These are phyloP conservation scores for Whalleya microplaca DNA, from an alignment of 2,329 filamentous ascomycete species.

Conservation along the genomic window DNA sequence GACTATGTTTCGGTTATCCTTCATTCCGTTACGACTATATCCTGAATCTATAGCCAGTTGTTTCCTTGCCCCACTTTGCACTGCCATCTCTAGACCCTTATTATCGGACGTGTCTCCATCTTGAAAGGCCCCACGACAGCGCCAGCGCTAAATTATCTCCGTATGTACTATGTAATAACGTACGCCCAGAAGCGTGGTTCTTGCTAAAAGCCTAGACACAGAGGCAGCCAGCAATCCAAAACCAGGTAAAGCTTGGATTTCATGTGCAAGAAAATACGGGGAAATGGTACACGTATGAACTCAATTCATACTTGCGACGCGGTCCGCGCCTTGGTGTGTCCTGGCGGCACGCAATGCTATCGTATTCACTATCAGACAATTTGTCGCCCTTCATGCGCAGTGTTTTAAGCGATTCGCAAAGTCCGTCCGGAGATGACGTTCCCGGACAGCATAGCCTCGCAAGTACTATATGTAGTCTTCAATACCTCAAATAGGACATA, in stretches of 20 bases:
- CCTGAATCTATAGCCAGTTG: too few species aligned
- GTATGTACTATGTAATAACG: too few species aligned
- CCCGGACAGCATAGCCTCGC: neutral
- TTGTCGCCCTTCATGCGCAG: neutral
- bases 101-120: too few species aligned
- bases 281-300: constrained; percentile 6
- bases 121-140: neutral
- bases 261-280: constrained; percentile 24
- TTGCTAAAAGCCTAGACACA: neutral
- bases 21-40: too few species aligned
- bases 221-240: constrained; percentile 7
- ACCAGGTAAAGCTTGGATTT: constrained; percentile 2
- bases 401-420: neutral
- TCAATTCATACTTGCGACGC: constrained; percentile 6
- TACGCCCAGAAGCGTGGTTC: constrained; percentile 12
- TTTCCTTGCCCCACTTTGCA: neutral
- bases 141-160: neutral
- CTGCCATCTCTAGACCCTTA: neutral
- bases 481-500: neutral
- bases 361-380: constrained; percentile 3
- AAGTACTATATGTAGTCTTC: neutral
- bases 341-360: constrained; percentile 4
- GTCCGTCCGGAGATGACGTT: neutral
- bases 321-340: constrained; percentile 19
- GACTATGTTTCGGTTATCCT: too few species aligned